phyloP scores from a whole-genome alignment of 2,329 filamentous ascomycete species.

The Phaeosphaeria sp. region DNA sequence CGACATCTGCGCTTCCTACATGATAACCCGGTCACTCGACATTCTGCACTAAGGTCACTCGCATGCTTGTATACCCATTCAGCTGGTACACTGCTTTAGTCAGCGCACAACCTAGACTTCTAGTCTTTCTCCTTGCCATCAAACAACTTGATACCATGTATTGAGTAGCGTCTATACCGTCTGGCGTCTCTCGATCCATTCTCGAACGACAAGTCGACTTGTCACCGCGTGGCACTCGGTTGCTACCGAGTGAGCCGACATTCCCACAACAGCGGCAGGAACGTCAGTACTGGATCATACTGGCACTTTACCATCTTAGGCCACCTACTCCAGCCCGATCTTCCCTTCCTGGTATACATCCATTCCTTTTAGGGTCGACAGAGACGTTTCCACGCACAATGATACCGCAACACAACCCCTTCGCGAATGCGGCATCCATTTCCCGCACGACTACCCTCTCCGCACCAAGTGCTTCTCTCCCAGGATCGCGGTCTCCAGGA shows the following conservation, averaged over 20 bases:
- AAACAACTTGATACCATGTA: slow-evolving; percentile 31
- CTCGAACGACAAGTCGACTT: slow-evolving; percentile 25
- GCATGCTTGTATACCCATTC: slow-evolving; percentile 34
- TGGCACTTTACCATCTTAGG: neutral
- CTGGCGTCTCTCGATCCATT: neutral
- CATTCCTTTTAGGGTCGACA: slow-evolving; percentile 42
- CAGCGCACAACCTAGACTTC: slow-evolving; percentile 14
- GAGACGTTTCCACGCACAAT: slow-evolving; percentile 41
- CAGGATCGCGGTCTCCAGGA: slow-evolving; percentile 40
- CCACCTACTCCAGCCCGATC: neutral
- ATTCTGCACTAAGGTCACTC: slow-evolving; percentile 26
- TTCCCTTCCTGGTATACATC: slow-evolving; percentile 25
- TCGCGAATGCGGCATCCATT: slow-evolving; percentile 31
- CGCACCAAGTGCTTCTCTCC: slow-evolving; percentile 36
- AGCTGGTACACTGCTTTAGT: slow-evolving; percentile 32
- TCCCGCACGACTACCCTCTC: slow-evolving; percentile 34
- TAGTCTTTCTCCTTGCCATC: slow-evolving; percentile 10
- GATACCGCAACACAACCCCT: slow-evolving; percentile 43
- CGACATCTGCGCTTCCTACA: slow-evolving; percentile 27
- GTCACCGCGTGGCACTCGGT: slow-evolving; percentile 36
- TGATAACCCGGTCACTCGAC: slow-evolving; percentile 28
- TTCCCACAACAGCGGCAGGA: slow-evolving; percentile 29
- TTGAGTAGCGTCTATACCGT: slow-evolving; percentile 12
- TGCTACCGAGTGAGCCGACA: slow-evolving; percentile 39
- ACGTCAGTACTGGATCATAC: neutral